A percentile compares a stretch with the other conserved stretches of the same genome.
Conservation (phyloP, 768 basidiomycete species). For the Cystofilobasidium macerans region DNA sequence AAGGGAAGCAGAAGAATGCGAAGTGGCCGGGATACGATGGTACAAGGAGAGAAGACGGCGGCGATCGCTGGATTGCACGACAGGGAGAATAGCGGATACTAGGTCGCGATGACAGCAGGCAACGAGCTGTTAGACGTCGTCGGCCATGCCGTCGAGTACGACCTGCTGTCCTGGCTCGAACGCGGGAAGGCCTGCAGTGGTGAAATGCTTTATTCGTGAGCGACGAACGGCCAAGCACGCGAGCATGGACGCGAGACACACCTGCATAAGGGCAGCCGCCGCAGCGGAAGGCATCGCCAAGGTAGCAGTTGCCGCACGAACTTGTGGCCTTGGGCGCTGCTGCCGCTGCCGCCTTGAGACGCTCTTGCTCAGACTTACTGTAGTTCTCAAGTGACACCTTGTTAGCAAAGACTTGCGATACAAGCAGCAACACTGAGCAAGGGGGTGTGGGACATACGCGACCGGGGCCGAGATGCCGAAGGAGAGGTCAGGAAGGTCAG, state of each 20-base stretch:
- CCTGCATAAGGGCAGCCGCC: slow-evolving; percentile 91
- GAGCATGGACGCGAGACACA: slow-evolving; percentile 42
- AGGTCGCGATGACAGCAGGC: not conserved
- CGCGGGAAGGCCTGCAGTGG: slow-evolving; percentile 90
- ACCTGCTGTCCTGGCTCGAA: slow-evolving; percentile 99
- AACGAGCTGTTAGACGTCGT: slow-evolving; percentile 49
- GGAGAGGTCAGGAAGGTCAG: slow-evolving; percentile 35
- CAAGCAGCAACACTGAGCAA: no score
- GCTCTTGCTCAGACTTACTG: slow-evolving; percentile 16
- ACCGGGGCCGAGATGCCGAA: slow-evolving; percentile 16
- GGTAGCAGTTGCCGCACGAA: slow-evolving; percentile 92
- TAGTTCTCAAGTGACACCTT: not conserved
- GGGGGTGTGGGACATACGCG: slow-evolving; percentile 4
- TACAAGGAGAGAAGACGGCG: no score
- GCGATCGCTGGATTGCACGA: no score
- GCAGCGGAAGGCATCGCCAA: slow-evolving; percentile 96
- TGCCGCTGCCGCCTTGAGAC: slow-evolving; percentile 22
- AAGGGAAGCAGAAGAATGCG: no score
- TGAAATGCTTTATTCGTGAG: no score
- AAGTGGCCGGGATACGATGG: no score
- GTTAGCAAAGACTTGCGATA: not conserved
- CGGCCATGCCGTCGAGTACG: slow-evolving; percentile 64
- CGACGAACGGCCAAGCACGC: no score
- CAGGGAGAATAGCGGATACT: no score
- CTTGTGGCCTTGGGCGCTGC: slow-evolving; percentile 56